phyloP scores from a whole-genome alignment of 257 asterid species.

The Ilex asprella region DNA sequence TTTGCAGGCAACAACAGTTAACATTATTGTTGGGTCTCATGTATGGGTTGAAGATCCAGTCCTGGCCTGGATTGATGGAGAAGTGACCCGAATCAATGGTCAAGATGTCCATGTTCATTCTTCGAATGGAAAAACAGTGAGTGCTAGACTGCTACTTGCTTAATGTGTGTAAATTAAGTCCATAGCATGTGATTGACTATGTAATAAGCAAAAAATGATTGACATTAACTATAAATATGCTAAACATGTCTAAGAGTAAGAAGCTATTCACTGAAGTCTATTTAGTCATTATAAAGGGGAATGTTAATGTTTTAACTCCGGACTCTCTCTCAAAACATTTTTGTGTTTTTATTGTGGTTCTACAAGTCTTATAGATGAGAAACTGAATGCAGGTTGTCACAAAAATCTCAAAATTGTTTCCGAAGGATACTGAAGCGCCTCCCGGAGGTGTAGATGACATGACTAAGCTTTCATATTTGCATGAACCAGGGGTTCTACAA shows the following conservation, averaged over 20 bases:
- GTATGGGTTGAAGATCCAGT: constrained; percentile 94
- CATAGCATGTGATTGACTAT: constrained; percentile 15
- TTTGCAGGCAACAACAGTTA: constrained; percentile 78
- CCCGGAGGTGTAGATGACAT: constrained; percentile 99
- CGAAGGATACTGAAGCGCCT: constrained; percentile 92
- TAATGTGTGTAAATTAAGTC: constrained; percentile 3
- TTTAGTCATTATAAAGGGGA: background rate
- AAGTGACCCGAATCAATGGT: constrained; percentile 67
- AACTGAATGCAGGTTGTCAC: constrained; percentile 55
- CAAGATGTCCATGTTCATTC: constrained; percentile 79
- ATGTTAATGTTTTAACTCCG: background rate
- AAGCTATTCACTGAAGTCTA: background rate
- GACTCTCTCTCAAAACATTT: background rate
- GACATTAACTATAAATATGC: background rate
- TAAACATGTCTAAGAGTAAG: background rate
- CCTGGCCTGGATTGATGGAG: constrained; percentile 97
- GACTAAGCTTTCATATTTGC: constrained; percentile 99
- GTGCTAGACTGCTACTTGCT: constrained; percentile 13
- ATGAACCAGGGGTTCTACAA: constrained; percentile 98
- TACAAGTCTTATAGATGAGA: no score
- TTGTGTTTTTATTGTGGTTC: no score
- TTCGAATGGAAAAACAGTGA: constrained; percentile 73
- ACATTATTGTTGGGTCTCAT: constrained; percentile 85
- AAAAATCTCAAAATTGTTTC: constrained; percentile 75
- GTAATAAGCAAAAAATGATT: constrained; percentile 2